Evolutionary conservation across 2,329 filamentous ascomycete genomes (phyloP).

Genomic region (Cordyceps cateniannulata): DNA sequence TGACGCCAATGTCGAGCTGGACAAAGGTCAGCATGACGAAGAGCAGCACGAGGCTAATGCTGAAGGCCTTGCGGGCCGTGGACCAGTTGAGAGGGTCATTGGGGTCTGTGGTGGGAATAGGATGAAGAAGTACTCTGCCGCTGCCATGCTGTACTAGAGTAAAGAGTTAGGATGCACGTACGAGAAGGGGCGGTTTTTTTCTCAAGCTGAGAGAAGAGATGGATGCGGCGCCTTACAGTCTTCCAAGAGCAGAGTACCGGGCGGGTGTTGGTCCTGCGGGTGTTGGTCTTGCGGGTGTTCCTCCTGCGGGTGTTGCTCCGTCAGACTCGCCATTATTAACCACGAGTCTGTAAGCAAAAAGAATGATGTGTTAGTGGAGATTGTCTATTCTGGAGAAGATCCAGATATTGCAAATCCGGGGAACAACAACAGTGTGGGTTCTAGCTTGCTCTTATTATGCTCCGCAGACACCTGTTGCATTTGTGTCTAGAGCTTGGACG

Average conservation of each 20-base stretch:
- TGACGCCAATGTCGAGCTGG: not conserved
- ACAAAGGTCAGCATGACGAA: constrained; percentile 1
- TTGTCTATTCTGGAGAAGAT: not conserved
- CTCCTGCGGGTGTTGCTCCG: not conserved
- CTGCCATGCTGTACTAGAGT: not conserved
- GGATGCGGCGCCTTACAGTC: not conserved
- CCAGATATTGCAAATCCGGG: not conserved
- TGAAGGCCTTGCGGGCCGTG: not conserved
- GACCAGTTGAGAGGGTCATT: constrained; percentile 15
- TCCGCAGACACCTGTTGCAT: not conserved
- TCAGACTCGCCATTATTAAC: not conserved
- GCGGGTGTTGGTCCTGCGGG: not conserved
- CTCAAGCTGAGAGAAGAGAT: not conserved
- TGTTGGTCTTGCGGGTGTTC: not conserved
- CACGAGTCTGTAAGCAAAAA: not conserved
- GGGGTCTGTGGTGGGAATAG: constrained; percentile 11
- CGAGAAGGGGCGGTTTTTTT: not conserved
- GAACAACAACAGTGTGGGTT: not conserved
- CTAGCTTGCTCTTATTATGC: not conserved
- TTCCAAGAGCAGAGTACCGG: constrained; percentile 1
- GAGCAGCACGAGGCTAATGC: not conserved
- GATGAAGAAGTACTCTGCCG: constrained; percentile 11
- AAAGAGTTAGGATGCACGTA: not conserved
- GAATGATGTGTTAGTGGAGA: not conserved
- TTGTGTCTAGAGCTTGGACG: not conserved